Conservation (phyloP, 768 basidiomycete species). For the Suillus fuscotomentosus region DNA sequence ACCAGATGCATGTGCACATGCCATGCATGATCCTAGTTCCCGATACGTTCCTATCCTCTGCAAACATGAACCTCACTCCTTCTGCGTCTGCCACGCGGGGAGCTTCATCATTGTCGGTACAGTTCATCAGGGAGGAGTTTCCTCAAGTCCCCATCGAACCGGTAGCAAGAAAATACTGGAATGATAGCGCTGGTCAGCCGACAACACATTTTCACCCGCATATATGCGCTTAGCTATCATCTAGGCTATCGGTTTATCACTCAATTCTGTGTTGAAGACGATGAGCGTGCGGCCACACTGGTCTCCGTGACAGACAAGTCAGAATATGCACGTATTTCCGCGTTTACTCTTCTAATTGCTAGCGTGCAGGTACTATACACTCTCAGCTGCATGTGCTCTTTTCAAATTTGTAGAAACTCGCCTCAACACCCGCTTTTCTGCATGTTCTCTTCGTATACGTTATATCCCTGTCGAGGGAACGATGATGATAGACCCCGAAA, state of each 20-base stretch:
- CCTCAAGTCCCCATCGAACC: slow-evolving; percentile 65
- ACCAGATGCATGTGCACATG: slow-evolving; percentile 77
- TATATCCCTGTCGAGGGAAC: slow-evolving; percentile 85
- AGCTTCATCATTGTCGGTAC: slow-evolving; percentile 55
- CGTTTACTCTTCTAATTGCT: slow-evolving; percentile 2
- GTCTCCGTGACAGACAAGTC: slow-evolving; percentile 80
- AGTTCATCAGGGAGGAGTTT: slow-evolving; percentile 74
- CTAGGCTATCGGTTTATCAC: slow-evolving; percentile 66
- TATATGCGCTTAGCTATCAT: background rate
- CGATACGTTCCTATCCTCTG: slow-evolving; percentile 69
- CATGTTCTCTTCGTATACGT: slow-evolving; percentile 67
- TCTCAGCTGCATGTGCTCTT: slow-evolving; percentile 82
- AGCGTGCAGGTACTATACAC: slow-evolving; percentile 72
- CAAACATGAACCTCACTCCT: slow-evolving; percentile 42
- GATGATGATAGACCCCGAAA: slow-evolving; percentile 93
- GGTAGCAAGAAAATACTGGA: slow-evolving; percentile 82
- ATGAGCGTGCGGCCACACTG: slow-evolving; percentile 77
- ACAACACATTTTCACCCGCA: background rate
- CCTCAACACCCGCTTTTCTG: slow-evolving; percentile 68
- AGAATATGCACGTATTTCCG: slow-evolving; percentile 32
- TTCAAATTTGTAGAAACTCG: slow-evolving; percentile 81
- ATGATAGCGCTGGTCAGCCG: slow-evolving; percentile 66
- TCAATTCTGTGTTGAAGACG: slow-evolving; percentile 77
- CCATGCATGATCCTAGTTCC: slow-evolving; percentile 77
- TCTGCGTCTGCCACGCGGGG: slow-evolving; percentile 42